Base-by-base conservation (phyloP, 805 yeast species). In the Komagataella ulmi region DNA sequence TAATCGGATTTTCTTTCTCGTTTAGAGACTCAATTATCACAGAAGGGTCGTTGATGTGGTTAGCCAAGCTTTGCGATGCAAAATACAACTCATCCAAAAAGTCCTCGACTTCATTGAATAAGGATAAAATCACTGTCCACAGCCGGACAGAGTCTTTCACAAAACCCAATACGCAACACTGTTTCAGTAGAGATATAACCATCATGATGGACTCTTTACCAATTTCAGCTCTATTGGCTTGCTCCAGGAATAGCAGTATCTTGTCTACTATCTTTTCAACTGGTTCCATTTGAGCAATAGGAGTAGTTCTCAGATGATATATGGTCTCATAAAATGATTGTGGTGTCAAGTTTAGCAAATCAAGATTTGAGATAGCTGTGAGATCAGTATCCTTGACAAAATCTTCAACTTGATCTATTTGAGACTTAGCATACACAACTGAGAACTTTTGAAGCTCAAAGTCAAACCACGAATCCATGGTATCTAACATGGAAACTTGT, bases 401-500 rank as follows among this genome's bases (percentile, higher is more conserved):
- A 50, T 45, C 10, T 50, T 50, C 48, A 58, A 44, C 47, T 64
- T 47, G 50, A 53, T 17, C 53, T 50, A 40, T 12, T 7, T n/a
- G 46, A 10, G 18, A 19, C n/a, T 10, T 30, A 43, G 19, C 23
- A 23, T 40, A 47, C 46, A 19, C 46, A 10, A 17, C 48, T 24
- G 51, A 43, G 44, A 49, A 47, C 40, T 54, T 56, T 45, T 50
- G 55, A 6, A 55, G 17, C 24, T 59, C 61, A 50, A 60, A 56
- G 21, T 55, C 58, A 49, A 56, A 49, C 58, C 59, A 57, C 1
- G 58, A 49, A 45, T 17, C 49, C n/a, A 40, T 47, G 30, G 40
- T 44, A 23, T n/a, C 30, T 40, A 17, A 12, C n/a, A 6, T 46
- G 18, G n/a, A n/a, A 44, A 46, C 21, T 48, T 45, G 47, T 48